Evolutionary conservation across 2,329 filamentous ascomycete genomes (phyloP).

Genomic region (Pestalotiopsis sp.): DNA sequence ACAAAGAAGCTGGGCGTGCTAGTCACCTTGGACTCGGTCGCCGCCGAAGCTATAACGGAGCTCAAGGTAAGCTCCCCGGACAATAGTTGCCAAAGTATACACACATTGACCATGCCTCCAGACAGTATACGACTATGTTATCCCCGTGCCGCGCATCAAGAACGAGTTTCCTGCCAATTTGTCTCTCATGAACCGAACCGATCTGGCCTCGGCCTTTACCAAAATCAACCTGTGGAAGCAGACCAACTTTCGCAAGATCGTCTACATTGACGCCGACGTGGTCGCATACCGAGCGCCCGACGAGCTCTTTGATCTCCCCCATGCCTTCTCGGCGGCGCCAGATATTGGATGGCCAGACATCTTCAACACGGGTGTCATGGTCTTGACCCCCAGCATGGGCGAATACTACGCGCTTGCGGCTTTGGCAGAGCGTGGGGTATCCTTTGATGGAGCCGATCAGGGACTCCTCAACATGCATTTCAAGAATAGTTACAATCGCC

Average conservation of each 20-base stretch:
- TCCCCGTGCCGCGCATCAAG: slow-evolving; percentile 79
- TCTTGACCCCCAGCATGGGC: slow-evolving; percentile 80
- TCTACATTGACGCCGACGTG: slow-evolving; percentile 93
- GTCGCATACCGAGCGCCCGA: slow-evolving; percentile 90
- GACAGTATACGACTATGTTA: slow-evolving; percentile 85
- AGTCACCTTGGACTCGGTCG: slow-evolving; percentile 79
- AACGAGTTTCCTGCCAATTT: slow-evolving; percentile 82
- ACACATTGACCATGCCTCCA: slow-evolving; percentile 38
- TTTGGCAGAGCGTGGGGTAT: slow-evolving; percentile 83
- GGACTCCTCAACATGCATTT: slow-evolving; percentile 96
- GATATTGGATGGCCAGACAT: slow-evolving; percentile 98
- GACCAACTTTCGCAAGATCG: slow-evolving; percentile 85
- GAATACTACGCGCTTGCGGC: slow-evolving; percentile 85
- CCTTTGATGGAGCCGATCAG: slow-evolving; percentile 96
- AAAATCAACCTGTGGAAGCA: slow-evolving; percentile 96
- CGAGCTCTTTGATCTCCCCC: slow-evolving; percentile 76
- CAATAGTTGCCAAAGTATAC: slow-evolving; percentile 2
- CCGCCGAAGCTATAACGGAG: slow-evolving; percentile 73
- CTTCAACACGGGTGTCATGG: slow-evolving; percentile 98
- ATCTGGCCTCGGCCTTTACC: slow-evolving; percentile 91
- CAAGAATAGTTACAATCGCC: slow-evolving; percentile 76
- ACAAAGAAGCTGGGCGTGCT: slow-evolving; percentile 84
- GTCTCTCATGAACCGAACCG: slow-evolving; percentile 86
- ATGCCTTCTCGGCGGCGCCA: slow-evolving; percentile 73
- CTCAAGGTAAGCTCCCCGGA: slow-evolving; percentile 63